phyloP scores from a whole-genome alignment of 2,329 filamentous ascomycete genomes.

The Colletotrichum tabaci region DNA sequence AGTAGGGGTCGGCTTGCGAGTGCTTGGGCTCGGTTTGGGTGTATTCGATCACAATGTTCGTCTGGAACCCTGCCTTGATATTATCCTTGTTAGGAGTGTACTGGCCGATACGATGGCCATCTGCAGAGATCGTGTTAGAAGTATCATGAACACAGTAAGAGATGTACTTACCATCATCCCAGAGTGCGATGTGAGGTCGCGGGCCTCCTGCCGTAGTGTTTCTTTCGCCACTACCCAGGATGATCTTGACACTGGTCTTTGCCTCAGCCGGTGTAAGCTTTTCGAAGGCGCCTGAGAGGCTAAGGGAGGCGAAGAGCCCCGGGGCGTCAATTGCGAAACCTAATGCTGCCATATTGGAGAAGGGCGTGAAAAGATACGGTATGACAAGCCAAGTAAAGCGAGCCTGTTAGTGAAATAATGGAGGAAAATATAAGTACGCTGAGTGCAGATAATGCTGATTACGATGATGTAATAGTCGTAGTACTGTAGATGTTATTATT shows the following conservation, averaged over 20 bases:
- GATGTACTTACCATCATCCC: neutral
- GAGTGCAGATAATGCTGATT: neutral
- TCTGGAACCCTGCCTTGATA: neutral
- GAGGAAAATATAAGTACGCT: neutral
- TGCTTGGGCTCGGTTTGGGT: neutral
- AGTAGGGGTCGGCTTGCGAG: neutral
- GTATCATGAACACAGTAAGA: neutral
- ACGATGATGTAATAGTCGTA: neutral
- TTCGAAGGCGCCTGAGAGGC: neutral
- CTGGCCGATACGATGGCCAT: neutral
- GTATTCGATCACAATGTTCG: neutral
- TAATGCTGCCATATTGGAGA: neutral
- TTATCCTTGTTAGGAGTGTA: neutral
- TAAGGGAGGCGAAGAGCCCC: neutral
- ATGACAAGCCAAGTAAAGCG: too few relatives aligned
- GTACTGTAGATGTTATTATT: neutral
- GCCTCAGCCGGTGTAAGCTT: neutral
- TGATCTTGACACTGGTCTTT: neutral
- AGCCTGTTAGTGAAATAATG: too few relatives aligned
- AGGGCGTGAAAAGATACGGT: too few relatives aligned
- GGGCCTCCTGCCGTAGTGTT: neutral
- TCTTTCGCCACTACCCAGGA: neutral
- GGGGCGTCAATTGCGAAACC: neutral
- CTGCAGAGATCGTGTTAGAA: neutral
- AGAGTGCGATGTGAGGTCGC: neutral